Percentiles rank a stretch among this genome's conserved stretches.
phyloP scores from a whole-genome alignment of 257 asterid genomes.

The Forsythia suspensa region DNA sequence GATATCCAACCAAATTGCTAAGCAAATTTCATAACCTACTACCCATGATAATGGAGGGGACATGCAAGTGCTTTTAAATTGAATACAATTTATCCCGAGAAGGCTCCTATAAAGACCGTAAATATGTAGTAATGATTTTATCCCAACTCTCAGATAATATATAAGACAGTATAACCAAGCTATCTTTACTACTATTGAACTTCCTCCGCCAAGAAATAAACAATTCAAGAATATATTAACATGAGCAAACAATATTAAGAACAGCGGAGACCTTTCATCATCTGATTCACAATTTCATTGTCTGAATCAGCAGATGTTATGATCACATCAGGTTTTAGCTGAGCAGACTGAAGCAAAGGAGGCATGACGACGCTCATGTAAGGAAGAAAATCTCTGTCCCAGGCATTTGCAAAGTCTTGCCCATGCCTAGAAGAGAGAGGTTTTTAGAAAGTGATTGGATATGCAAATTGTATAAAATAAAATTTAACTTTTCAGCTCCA shows the following conservation, averaged over 20 bases:
- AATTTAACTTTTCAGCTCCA: slow-evolving; percentile 16
- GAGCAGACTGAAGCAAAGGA: slow-evolving; percentile 91
- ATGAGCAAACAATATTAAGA: neutral
- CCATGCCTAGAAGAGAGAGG: slow-evolving; percentile 70
- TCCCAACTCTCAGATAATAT: no score
- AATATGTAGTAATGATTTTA: no score
- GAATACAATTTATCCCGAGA: no score
- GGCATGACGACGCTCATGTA: slow-evolving; percentile 96
- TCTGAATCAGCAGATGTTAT: slow-evolving; percentile 88
- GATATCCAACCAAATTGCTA: no score
- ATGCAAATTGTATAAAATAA: neutral
- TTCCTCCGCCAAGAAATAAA: no score
- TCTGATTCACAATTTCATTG: slow-evolving; percentile 77
- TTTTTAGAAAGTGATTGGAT: neutral
- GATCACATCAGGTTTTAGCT: slow-evolving; percentile 87
- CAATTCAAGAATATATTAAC: neutral
- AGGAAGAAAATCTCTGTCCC: slow-evolving; percentile 96
- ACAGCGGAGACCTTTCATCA: slow-evolving; percentile 65
- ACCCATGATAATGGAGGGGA: no score
- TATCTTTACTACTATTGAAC: no score
- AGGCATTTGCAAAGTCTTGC: slow-evolving; percentile 96
- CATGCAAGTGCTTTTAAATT: no score
- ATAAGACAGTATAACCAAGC: no score
- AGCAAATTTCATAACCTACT: no score
- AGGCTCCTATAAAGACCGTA: no score